Base-by-base conservation (phyloP, 2,329 filamentous ascomycete species). In the Ustilaginoidea virens region DNA sequence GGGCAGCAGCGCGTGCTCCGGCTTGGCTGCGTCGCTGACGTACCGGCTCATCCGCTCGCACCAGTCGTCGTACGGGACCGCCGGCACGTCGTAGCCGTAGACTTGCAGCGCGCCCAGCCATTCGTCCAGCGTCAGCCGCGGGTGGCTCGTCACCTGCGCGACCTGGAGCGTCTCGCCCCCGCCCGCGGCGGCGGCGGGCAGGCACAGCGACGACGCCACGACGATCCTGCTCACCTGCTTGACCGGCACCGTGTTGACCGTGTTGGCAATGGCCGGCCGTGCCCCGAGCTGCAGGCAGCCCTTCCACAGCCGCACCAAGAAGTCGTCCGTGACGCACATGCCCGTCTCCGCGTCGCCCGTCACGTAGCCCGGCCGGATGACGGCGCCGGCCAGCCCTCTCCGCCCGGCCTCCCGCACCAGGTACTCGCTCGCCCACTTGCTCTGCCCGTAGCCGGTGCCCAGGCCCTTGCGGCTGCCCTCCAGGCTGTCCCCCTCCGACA, bases 161-260 rank as follows among this genome's bases (percentile, higher is more conserved):
- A 92, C 80, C 34, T 67, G 60, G 3, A 63, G 8, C 11, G 8
- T 2, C 12, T 7, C 22, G 22, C n/a, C 22, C 5, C 8, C 17
- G 24, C 10, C 49, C 4, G 48, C 43, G 4, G 46, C 38, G 1
- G 72, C 62, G 1, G 74, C 74, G 44, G 76, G 66, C 40, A 92
- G 63, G 0, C n/a, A n/a, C n/a, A n/a, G 73, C 29, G 5, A 76
- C 62, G 1, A 85, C 81, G 12, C n/a, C n/a, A 83, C 72, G 16
- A 92, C 78, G 6, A 92, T 69, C n/a, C 71, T 66, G 2, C 77
- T 70, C 20, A 94, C 85, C 39, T 92, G 82, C 36, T 74, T 73
- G 16, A 93, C 85, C 0, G 87, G 86, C 1, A 93, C 80, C 51
- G 77, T 73, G 58, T 94, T 96, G 52, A 94, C 73, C 0, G 82